phyloP scores from a whole-genome alignment of 2,329 filamentous ascomycete species.

The Aspergillus unguis region DNA sequence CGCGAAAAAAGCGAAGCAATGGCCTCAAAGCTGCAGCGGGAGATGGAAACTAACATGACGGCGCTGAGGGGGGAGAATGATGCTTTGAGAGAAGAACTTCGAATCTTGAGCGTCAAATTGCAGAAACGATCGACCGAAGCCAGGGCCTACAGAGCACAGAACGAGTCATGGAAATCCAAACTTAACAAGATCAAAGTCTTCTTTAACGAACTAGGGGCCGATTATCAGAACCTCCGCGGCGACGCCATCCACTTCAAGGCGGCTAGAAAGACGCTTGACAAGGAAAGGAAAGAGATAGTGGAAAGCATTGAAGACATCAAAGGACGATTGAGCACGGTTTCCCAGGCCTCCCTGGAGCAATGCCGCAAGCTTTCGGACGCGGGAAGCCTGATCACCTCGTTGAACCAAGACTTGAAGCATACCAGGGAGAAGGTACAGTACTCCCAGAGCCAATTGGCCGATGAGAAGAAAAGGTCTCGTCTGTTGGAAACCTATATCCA shows the following conservation, averaged over 20 bases:
- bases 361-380: conserved; percentile 20
- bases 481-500: conserved; percentile 35
- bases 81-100: conserved; percentile 24
- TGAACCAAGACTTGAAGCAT: conserved; percentile 27
- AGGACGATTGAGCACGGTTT: conserved; percentile 17
- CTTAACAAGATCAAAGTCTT: conserved; percentile 31
- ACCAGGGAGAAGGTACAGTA: conserved; percentile 21
- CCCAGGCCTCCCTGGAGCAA: conserved; percentile 18
- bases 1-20: conserved; percentile 34
- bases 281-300: conserved; percentile 26
- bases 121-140: conserved; percentile 22
- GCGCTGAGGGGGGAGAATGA: conserved; percentile 29
- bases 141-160: conserved; percentile 20
- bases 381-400: conserved; percentile 14
- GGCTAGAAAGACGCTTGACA: conserved; percentile 21
- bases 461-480: conserved; percentile 29
- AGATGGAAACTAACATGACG: conserved; percentile 26
- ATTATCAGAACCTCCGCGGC: conserved; percentile 31
- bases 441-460: conserved; percentile 20
- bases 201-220: conserved; percentile 33
- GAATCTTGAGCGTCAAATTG: conserved; percentile 16
- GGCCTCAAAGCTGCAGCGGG: conserved; percentile 20
- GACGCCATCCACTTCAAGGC: conserved; percentile 29
- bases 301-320: conserved; percentile 25
- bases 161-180: conserved; percentile 36